Evolutionary conservation across 2,329 filamentous ascomycete genomes (phyloP).

Genomic region (Neopestalotiopsis rosae): DNA sequence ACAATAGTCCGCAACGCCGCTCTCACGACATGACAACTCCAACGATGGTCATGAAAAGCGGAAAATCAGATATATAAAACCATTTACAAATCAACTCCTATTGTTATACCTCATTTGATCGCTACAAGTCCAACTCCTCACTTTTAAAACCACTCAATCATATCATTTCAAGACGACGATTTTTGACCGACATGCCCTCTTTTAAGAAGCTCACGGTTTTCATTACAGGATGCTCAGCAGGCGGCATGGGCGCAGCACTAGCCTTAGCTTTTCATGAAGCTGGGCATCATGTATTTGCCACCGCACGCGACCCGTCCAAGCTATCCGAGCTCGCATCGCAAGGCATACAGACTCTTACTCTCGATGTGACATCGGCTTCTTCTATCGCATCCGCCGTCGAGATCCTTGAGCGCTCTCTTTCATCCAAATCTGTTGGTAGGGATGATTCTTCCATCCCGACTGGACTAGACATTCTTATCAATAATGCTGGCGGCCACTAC

Average conservation of each 20-base stretch:
- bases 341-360: slow-evolving; percentile 10
- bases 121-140: too few species aligned
- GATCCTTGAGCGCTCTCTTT: neutral
- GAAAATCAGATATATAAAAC: neutral
- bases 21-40: neutral
- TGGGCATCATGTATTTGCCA: slow-evolving; percentile 20
- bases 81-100: neutral
- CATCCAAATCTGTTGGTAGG: neutral
- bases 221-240: slow-evolving; percentile 20
- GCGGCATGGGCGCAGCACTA: slow-evolving; percentile 18
- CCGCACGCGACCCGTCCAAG: slow-evolving; percentile 17
- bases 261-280: slow-evolving; percentile 17
- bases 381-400: slow-evolving; percentile 12
- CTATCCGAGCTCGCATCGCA: slow-evolving; percentile 7
- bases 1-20: neutral
- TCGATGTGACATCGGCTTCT: slow-evolving; percentile 11
- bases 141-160: neutral
- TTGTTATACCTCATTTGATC: too few species aligned
- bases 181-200: neutral
- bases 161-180: neutral
- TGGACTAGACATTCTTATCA: slow-evolving; percentile 15
- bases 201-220: slow-evolving; percentile 12
- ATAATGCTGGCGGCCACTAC: slow-evolving; percentile 13
- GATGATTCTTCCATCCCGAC: neutral
- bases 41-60: too few species aligned